Evolutionary conservation across 2,329 filamentous ascomycete genomes (phyloP).

Genomic region (Cercospora sojina): DNA sequence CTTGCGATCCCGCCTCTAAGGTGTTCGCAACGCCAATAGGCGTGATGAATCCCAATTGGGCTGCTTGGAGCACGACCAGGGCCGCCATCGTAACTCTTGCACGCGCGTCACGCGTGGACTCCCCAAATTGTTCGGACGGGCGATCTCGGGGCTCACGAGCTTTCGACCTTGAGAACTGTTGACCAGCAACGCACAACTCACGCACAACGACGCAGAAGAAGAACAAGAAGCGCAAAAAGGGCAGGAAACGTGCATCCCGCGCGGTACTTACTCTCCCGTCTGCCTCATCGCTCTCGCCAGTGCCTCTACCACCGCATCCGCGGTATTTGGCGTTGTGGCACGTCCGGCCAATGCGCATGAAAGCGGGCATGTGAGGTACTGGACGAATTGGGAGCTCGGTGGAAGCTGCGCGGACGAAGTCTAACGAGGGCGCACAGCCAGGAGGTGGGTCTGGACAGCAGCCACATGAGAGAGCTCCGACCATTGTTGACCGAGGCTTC

Average conservation of each 20-base stretch:
- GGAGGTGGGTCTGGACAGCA: slow-evolving; percentile 10
- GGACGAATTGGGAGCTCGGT: slow-evolving; percentile 8
- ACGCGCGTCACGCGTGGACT: neutral
- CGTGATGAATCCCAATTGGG: slow-evolving; percentile 16
- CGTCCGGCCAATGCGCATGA: slow-evolving; percentile 1
- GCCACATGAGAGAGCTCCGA: slow-evolving; percentile 9
- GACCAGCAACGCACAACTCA: neutral
- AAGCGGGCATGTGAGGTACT: slow-evolving; percentile 10
- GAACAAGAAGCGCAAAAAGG: neutral
- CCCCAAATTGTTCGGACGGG: neutral
- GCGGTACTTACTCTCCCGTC: slow-evolving; percentile 3
- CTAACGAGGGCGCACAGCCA: neutral
- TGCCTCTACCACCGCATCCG: slow-evolving; percentile 3
- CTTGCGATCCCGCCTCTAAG: slow-evolving; percentile 14
- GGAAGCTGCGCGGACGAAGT: slow-evolving; percentile 6
- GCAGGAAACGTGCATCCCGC: neutral
- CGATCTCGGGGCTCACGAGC: neutral
- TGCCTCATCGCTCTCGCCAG: neutral
- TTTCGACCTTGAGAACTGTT: neutral
- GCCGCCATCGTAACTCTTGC: slow-evolving; percentile 10
- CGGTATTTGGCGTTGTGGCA: slow-evolving; percentile 12
- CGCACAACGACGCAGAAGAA: neutral
- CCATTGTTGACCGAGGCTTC: slow-evolving; percentile 7
- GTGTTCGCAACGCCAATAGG: slow-evolving; percentile 1
- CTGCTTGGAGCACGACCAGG: slow-evolving; percentile 16